Base-by-base conservation (phyloP, 108 stramenopile genomes). In the Skeletonema menzelii region DNA sequence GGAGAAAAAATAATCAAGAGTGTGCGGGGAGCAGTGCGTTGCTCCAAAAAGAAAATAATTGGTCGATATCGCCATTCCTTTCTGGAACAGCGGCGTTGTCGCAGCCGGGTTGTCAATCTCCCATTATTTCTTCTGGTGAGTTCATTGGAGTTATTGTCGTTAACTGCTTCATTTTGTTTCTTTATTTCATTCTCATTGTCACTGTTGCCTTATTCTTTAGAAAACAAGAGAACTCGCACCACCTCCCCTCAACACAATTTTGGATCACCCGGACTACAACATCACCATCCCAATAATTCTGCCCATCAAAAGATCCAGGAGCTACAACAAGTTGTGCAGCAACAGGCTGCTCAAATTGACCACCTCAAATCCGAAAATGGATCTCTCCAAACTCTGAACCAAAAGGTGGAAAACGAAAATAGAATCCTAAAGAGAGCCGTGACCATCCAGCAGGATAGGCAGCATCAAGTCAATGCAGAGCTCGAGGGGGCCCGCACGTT, bases 371-470 rank as follows among this genome's bases (percentile, higher is more conserved):
- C 69, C 11, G 90, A 92, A 15, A 90, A 92, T 28, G 61, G 73
- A 13, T 37, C 68, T 27, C 63, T 85, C 17, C 79, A 78, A 34
- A 47, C 80, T 13, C 87, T 88, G 19, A 82, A 90, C 58, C 87
- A 81, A 12, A 86, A 82, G 72, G 80, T 84, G 5, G 67, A 80
- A 28, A 69, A 88, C 20, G 94, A 95, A 65, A 95, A 95, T 72
- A 85, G 72, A 47, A 86, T 91, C 35, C 69, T 95, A 42, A 88
- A 91, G 67, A 70, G 73, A 72, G 91, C 89, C 15, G 91, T 95
- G 14, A 65, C 88, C 2, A 92, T 92, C 56, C 91, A 95, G 66
- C 94, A 95, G 63, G 94, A 95, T 44, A 75, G 91, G 56, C 90
- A 91, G 60, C 85, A 82, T 55, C 91, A 95, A 26, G 77, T 88